Evolutionary conservation across 805 yeast genomes (phyloP).

Genomic region (Wickerhamiella siamensis): DNA sequence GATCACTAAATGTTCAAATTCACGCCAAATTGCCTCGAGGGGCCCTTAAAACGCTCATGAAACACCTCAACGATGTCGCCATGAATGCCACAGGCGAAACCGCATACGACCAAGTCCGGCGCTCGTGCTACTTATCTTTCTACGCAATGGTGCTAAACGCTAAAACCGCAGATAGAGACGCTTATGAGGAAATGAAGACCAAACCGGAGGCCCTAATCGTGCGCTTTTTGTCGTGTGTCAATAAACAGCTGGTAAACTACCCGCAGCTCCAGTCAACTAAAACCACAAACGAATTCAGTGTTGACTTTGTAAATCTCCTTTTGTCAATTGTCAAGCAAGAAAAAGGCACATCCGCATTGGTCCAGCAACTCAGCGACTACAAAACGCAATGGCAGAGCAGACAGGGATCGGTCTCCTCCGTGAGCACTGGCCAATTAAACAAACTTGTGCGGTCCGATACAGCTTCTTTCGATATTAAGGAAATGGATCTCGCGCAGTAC

Average conservation of each 20-base stretch:
- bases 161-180: conserved; percentile 24
- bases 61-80: conserved; percentile 23
- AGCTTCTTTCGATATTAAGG: conserved; percentile 41
- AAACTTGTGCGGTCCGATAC: conserved; percentile 9
- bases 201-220: conserved; percentile 24
- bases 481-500: conserved; percentile 39
- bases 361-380: conserved; percentile 17
- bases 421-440: neutral
- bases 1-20: conserved; percentile 8
- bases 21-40: conserved; percentile 20
- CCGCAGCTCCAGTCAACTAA: conserved; percentile 1
- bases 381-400: conserved; percentile 5
- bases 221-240: conserved; percentile 23
- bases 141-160: conserved; percentile 42
- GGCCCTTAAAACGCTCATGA: conserved; percentile 22
- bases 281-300: conserved; percentile 9
- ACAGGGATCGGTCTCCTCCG: neutral
- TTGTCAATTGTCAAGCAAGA: conserved; percentile 14
- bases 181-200: conserved; percentile 17
- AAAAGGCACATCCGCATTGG: conserved; percentile 11
- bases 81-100: conserved; percentile 22
- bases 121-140: conserved; percentile 45
- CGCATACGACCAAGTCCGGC: conserved; percentile 33
- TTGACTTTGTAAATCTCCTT: conserved; percentile 22
- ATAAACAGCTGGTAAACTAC: conserved; percentile 18